Percentiles rank a stretch among this genome's conserved stretches.
These are phyloP conservation scores for Plenodomus tracheiphilus DNA, from an alignment of 2,329 filamentous ascomycete genomes.

Conservation along the genomic window DNA sequence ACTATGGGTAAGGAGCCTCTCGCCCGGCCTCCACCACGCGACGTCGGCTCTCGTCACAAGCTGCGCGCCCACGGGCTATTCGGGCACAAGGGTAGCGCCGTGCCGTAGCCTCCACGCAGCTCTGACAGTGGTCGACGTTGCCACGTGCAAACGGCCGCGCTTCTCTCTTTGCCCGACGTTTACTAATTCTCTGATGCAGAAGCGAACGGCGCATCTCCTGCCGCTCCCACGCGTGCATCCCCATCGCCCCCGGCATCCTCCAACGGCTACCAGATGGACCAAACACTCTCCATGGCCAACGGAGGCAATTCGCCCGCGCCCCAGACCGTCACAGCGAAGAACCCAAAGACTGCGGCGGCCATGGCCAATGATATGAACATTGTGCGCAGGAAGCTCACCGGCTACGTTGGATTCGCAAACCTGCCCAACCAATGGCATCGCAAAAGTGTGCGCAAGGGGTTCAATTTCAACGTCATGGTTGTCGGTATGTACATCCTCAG, in stretches of 20 bases:
- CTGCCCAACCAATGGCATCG: constrained; percentile 99
- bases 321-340: constrained; percentile 66
- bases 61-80: constrained; percentile 8
- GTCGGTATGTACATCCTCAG: constrained; percentile 72
- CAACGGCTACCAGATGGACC: constrained; percentile 61
- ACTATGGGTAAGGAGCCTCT: constrained; percentile 44
- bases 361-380: constrained; percentile 74
- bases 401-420: constrained; percentile 98
- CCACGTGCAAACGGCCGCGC: constrained; percentile 4
- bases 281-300: constrained; percentile 60
- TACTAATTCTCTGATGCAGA: constrained; percentile 43
- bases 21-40: constrained; percentile 16
- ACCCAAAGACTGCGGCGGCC: constrained; percentile 61
- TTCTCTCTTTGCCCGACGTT: constrained; percentile 12
- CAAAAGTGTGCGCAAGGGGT: constrained; percentile 99
- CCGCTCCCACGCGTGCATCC: constrained; percentile 51
- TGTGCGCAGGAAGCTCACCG: constrained; percentile 95
- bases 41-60: constrained; percentile 11
- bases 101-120: constrained; percentile 15
- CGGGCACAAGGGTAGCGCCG: constrained; percentile 10
- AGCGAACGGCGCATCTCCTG: constrained; percentile 51
- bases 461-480: constrained; percentile 99
- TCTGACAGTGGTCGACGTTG: constrained; percentile 17
- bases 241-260: constrained; percentile 51
- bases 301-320: constrained; percentile 51